phyloP scores from a whole-genome alignment of 2,329 filamentous ascomycete species.

The Sporothrix euskadiensis region DNA sequence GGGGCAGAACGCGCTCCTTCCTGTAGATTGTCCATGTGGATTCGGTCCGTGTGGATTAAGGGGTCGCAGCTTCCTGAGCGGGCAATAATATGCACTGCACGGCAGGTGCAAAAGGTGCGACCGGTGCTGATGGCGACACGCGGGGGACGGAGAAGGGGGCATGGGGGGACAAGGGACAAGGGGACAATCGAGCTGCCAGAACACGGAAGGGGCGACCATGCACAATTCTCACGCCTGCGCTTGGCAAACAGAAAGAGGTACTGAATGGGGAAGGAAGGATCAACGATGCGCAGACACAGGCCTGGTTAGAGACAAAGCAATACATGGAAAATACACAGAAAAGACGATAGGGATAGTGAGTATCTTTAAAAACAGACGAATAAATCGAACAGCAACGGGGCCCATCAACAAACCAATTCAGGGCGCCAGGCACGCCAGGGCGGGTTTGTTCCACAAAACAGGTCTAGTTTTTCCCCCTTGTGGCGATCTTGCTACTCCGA shows the following conservation, averaged over 20 bases:
- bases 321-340: no score
- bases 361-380: background rate
- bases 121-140: constrained; percentile 9
- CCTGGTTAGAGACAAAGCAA: background rate
- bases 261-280: background rate
- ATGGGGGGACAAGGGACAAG: background rate
- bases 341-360: background rate
- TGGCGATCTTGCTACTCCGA: background rate
- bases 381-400: background rate
- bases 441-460: constrained; percentile 9
- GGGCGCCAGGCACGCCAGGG: constrained; percentile 4
- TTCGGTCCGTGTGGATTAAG: background rate
- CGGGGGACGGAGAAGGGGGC: background rate
- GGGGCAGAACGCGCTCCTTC: background rate
- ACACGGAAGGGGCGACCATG: background rate
- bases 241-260: background rate
- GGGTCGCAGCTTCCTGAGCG: background rate
- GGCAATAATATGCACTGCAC: constrained; percentile 9
- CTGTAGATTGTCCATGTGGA: background rate
- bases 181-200: background rate
- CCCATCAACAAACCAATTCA: constrained; percentile 1
- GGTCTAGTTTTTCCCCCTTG: background rate
- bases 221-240: background rate
- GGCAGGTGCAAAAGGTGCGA: background rate
- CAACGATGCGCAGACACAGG: background rate